These are phyloP conservation scores for Russula emetica DNA, from an alignment of 768 basidiomycete species.

Conservation along the genomic window DNA sequence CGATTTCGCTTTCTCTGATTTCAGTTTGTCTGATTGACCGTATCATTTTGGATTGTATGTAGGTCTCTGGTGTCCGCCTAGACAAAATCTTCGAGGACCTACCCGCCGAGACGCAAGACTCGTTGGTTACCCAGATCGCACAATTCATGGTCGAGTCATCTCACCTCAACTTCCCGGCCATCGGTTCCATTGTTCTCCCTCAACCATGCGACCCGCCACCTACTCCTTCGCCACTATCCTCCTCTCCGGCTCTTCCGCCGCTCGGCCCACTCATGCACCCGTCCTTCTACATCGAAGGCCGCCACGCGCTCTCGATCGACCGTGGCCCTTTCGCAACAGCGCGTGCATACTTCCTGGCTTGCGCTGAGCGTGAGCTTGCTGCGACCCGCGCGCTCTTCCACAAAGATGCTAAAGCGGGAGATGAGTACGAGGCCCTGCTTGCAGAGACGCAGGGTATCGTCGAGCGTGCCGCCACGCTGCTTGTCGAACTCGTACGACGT, in stretches of 20 bases:
- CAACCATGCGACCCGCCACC: neutral
- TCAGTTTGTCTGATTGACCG: neutral
- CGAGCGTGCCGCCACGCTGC: conserved; percentile 34
- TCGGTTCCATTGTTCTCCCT: conserved; percentile 32
- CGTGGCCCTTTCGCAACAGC: conserved; percentile 35
- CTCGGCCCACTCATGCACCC: conserved; percentile 29
- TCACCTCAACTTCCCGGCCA: conserved; percentile 30
- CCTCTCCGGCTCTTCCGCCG: conserved; percentile 11
- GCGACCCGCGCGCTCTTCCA: conserved; percentile 33
- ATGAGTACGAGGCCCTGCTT: conserved; percentile 33
- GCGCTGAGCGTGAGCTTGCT: conserved; percentile 37
- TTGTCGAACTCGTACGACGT: conserved; percentile 32
- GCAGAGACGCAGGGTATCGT: conserved; percentile 33
- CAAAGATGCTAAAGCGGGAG: conserved; percentile 32
- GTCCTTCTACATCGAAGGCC: conserved; percentile 34
- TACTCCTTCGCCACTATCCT: neutral
- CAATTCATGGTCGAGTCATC: conserved; percentile 34
- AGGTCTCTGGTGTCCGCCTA: conserved; percentile 33
- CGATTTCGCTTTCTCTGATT: neutral
- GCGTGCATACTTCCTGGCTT: conserved; percentile 35
- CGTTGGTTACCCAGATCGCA: conserved; percentile 32
- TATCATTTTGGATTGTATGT: neutral
- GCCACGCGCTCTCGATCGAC: conserved; percentile 33
- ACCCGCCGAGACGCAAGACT: conserved; percentile 29
- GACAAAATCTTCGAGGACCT: conserved; percentile 32